Evolutionary conservation across 2,329 filamentous ascomycete genomes (phyloP), one percentile per base, ranked within the genome.

Genomic region (Sporothrix phasma): DNA sequence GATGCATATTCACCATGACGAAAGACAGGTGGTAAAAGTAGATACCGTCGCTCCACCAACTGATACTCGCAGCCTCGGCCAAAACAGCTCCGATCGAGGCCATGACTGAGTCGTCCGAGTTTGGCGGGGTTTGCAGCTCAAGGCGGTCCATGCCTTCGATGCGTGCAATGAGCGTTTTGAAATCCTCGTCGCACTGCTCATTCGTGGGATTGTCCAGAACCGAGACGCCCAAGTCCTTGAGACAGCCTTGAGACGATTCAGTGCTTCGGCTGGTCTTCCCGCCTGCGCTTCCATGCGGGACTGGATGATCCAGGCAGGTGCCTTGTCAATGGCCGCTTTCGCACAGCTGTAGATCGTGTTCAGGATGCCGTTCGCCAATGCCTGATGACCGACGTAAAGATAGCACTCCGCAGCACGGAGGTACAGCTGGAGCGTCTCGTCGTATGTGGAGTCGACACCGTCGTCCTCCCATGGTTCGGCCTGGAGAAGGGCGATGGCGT

Each of bases 331-430:
- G 0, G 89, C 77, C 19, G 86, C 86, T 68, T 82, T 86, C 0
- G 89, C 90, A 69, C 89, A 83, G 37, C 77, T 74, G 69, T 94
- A 89, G 5, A 95, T 84, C 2, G 82, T 84, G 24, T 84, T 76
- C 13, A 96, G 81, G n/a, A 93, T 76, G 31, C 80, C 78, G 47
- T 87, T 82, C 24, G 90, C 89, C 61, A 87, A 82, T 1, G 81
- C 77, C 65, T 87, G 84, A 68, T 91, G 84, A 4, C 86, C 86
- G 78, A 92, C 88, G 70, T 89, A 91, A 71, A 92, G 85, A 69
- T 90, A 88, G 72, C 90, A 91, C 73, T 96, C 92, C 3, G 92
- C 89, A 4, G 90, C 85, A 62, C 89, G 85, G 4, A 92, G 85
- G 72, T 90, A 87, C 2, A 96, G 79, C 67, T 88, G 86, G 67